These are phyloP conservation scores for Psilocybe azurescens DNA, from an alignment of 768 basidiomycete species.

Conservation along the genomic window DNA sequence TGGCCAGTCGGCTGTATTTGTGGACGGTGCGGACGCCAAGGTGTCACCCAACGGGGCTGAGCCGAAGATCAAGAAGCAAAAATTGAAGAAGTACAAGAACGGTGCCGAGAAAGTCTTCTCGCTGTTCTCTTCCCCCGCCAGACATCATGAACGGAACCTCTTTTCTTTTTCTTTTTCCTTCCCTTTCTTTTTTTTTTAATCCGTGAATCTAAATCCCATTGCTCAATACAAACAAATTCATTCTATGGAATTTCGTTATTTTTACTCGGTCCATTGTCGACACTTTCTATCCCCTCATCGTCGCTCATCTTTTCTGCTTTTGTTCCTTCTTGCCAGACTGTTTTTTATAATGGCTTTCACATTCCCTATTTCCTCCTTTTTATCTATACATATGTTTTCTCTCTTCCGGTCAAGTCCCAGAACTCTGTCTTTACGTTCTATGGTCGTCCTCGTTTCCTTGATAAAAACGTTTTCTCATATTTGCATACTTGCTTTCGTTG, in stretches of 20 bases:
- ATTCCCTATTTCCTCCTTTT: slow-evolving; percentile 23
- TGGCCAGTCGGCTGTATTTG: slow-evolving; percentile 46
- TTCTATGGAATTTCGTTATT: slow-evolving; percentile 22
- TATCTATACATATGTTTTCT: slow-evolving; percentile 11
- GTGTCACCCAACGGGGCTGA: slow-evolving; percentile 31
- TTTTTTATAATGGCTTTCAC: slow-evolving; percentile 29
- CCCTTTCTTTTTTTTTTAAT: neutral
- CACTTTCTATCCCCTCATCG: slow-evolving; percentile 20
- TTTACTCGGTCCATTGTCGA: slow-evolving; percentile 2
- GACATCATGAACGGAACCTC: neutral
- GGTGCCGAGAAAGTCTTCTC: slow-evolving; percentile 87
- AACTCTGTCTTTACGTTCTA: slow-evolving; percentile 20
- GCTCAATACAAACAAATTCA: slow-evolving; percentile 10
- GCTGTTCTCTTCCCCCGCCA: slow-evolving; percentile 78
- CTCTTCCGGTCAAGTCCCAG: slow-evolving; percentile 9
- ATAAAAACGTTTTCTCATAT: slow-evolving; percentile 12
- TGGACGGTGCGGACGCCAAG: slow-evolving; percentile 31
- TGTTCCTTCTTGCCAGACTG: slow-evolving; percentile 23
- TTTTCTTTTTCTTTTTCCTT: neutral
- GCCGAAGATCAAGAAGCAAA: slow-evolving; percentile 71
- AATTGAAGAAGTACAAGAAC: slow-evolving; percentile 86
- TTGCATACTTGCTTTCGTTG: slow-evolving; percentile 24
- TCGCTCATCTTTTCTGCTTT: slow-evolving; percentile 20
- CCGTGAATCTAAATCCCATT: slow-evolving; percentile 12
- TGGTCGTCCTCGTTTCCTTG: slow-evolving; percentile 4